Evolutionary conservation across 768 basidiomycete genomes (phyloP).

Genomic region (Termitomyces sp.): DNA sequence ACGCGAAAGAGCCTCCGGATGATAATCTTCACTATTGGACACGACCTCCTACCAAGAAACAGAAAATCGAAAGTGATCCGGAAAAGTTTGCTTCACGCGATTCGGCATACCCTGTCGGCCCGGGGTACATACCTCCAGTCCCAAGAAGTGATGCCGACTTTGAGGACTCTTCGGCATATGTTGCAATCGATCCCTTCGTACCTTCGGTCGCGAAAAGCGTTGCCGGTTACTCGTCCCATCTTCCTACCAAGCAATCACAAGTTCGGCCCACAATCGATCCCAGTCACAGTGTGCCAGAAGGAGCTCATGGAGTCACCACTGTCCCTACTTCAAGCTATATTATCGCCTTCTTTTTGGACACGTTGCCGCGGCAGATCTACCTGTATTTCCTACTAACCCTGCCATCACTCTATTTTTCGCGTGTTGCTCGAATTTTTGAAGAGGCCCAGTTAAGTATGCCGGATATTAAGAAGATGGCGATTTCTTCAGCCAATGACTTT

Average conservation of each 20-base stretch:
- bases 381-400: constrained; percentile 44
- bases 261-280: not conserved
- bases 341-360: constrained; percentile 15
- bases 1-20: not conserved
- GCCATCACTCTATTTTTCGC: constrained; percentile 60
- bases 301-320: not conserved
- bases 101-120: too few species aligned
- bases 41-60: too few species aligned
- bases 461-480: constrained; percentile 44
- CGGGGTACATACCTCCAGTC: too few species aligned
- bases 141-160: too few species aligned
- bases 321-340: not conserved
- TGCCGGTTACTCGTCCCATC: not conserved
- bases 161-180: not conserved
- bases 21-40: not conserved
- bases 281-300: too few species aligned
- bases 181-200: not conserved
- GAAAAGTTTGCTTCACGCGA: too few species aligned
- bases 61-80: not conserved
- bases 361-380: constrained; percentile 23
- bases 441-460: constrained; percentile 56
- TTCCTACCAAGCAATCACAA: not conserved
- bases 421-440: constrained; percentile 59
- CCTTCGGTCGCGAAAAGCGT: not conserved
- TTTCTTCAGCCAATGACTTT: not conserved